Evolutionary conservation across 106 monocot species (phyloP), one percentile per base, ranked within the genome.

Genomic region (Narthecium ossifragum): DNA sequence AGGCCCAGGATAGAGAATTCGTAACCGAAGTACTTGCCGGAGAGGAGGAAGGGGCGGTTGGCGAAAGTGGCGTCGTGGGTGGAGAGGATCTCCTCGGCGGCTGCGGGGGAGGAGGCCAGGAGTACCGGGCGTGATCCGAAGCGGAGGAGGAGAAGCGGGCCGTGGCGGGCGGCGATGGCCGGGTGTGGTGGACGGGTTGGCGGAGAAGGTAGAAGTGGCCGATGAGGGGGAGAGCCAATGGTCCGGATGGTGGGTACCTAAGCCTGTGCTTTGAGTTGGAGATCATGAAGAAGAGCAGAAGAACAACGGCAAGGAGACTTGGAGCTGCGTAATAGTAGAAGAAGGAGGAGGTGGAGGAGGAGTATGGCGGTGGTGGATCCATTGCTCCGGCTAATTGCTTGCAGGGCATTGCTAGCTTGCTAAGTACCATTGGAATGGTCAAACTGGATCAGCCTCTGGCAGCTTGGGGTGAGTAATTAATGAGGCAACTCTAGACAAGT

Each of bases 31-130:
- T 54, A 25, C 31, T 55, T 18, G 21, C 5, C 24, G 26, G 46
- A 25, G 17, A 52, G 60, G 29, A 79, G 31, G 2, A 6, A 51
- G 32, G 63, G 63, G 23, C 68, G 73, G 68, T 65, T 68, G 23
- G 73, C 79, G 37, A 79, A 65, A 53, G 62, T 27, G 28, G 73
- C 3, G 15, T 79, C 79, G 6, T 73, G 68, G 15, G 10, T 60
- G 32, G 64, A 57, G 64, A 79, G 69, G 62, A 73, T 73, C 12
- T 73, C 79, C n/a, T 73, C 63, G 27, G 79, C 73, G 9, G 32
- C 21, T 34, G 50, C 8, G 10, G 58, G 24, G 20, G 78, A 73
- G 45, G 72, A 73, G 43, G 73, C 46, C 26, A 68, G 5, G 58
- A 78, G 73, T 14, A 69, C 68, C 14, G 63, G 46, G 36, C 63